Base-by-base conservation (phyloP, 176 grass and related monocot species). In the Carex myosuroides region DNA sequence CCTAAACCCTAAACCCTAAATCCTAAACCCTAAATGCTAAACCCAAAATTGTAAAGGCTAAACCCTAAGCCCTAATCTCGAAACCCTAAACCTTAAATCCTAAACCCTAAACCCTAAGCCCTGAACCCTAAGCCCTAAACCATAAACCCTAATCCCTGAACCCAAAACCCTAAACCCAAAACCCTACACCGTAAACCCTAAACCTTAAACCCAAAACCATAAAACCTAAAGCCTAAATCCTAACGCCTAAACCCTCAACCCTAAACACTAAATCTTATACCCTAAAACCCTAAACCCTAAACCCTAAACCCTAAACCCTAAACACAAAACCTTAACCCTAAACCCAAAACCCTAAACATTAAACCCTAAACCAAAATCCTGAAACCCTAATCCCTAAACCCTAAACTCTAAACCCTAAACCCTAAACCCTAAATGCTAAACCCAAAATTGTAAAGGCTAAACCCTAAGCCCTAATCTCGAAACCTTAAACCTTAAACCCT, bases 151-250 rank as follows among this genome's bases (percentile, higher is more conserved):
- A 24, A 80, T 60, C 76, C 76, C 76, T 80, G 60, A 80, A 80
- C 74, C 76, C 76, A 60, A 59, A 80, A 80, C 48, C 76, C 76
- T 80, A 80, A 80, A 53, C 48, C 48, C 48, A 5, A 53, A 53
- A 5, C 9, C 4, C 48, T 9, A 53, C 4, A 4, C 48, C 48
- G 4, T 5, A 53, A 53, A 59, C 76, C 76, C 76, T 60, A 80
- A 80, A 80, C 76, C 52, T 24, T 64, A 64, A 29, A 26, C 21
- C 61, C 22, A 11, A 64, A 64, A 26, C 61, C 61, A 20, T 30
- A 29, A 64, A 64, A 20, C 61, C 61, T 64, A 64, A n/a, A n/a
- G n/a, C n/a, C n/a, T n/a, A n/a, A n/a, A n/a, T n/a, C n/a, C n/a
- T n/a, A n/a, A n/a, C n/a, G n/a, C n/a, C n/a, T n/a, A n/a, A n/a